phyloP scores from a whole-genome alignment of 805 yeast species.

The Suhomyces sp. region DNA sequence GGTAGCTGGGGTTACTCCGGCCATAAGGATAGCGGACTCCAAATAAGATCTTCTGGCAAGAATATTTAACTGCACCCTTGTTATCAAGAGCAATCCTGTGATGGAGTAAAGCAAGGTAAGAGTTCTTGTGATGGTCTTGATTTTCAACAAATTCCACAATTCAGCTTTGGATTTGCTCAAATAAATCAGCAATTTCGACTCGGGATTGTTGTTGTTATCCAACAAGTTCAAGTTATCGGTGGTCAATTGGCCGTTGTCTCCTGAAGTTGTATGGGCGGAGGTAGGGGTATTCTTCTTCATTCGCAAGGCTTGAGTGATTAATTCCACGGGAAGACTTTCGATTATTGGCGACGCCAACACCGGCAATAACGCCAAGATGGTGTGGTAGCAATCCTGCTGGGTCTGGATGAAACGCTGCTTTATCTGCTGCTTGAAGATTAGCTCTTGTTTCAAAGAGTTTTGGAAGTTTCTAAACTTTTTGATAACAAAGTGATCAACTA shows the following conservation, averaged over 20 bases:
- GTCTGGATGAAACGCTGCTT: constrained; percentile 86
- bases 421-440: constrained; percentile 48
- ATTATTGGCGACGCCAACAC: constrained; percentile 66
- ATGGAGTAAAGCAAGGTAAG: constrained; percentile 67
- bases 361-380: constrained; percentile 79
- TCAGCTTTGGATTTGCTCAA: constrained; percentile 40
- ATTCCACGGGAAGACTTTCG: constrained; percentile 64
- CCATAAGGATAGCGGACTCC: constrained; percentile 70
- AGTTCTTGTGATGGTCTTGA: constrained; percentile 68
- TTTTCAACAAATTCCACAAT: constrained; percentile 81
- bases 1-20: constrained; percentile 36
- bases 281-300: constrained; percentile 45
- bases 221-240: constrained; percentile 39
- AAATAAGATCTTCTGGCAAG: constrained; percentile 84
- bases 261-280: constrained; percentile 5
- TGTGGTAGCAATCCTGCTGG: constrained; percentile 83
- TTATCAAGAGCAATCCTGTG: constrained; percentile 68
- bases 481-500: constrained; percentile 38
- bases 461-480: constrained; percentile 39
- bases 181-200: constrained; percentile 19
- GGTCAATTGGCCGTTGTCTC: constrained; percentile 23
- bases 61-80: constrained; percentile 83
- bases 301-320: constrained; percentile 66
- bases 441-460: constrained; percentile 38
- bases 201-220: constrained; percentile 22